These are phyloP conservation scores for Thielaviopsis euricoi DNA, from an alignment of 2,329 filamentous ascomycete species.

Conservation along the genomic window DNA sequence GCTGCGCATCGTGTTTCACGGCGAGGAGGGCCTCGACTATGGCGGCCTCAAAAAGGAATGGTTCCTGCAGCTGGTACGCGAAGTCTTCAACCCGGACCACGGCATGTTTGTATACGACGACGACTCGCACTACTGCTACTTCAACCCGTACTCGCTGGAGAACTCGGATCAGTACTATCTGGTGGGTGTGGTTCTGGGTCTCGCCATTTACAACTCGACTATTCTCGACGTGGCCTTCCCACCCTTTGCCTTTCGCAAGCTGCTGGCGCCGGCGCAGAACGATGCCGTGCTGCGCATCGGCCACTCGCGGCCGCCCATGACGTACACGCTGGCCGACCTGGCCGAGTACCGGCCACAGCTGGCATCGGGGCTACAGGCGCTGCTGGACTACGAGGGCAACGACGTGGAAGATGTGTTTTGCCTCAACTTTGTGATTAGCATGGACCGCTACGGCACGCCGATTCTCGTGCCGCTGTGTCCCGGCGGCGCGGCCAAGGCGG, in stretches of 20 bases:
- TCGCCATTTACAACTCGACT: slow-evolving; percentile 90
- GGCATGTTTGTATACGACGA: slow-evolving; percentile 89
- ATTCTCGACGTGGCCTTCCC: slow-evolving; percentile 80
- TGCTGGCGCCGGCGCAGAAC: slow-evolving; percentile 58
- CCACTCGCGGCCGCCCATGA: slow-evolving; percentile 45
- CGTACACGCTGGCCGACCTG: slow-evolving; percentile 64
- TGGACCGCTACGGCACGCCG: slow-evolving; percentile 58
- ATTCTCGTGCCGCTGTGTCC: slow-evolving; percentile 54
- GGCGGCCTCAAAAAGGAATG: slow-evolving; percentile 86
- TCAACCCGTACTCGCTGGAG: slow-evolving; percentile 80
- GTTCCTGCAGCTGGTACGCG: slow-evolving; percentile 75
- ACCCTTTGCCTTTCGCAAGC: slow-evolving; percentile 76
- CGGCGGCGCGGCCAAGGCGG: slow-evolving; percentile 54
- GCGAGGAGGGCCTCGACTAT: slow-evolving; percentile 82
- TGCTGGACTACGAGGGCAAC: slow-evolving; percentile 72
- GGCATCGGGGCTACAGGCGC: slow-evolving; percentile 55
- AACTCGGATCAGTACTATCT: slow-evolving; percentile 85
- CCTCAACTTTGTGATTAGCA: slow-evolving; percentile 63
- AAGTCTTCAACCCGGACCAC: slow-evolving; percentile 82
- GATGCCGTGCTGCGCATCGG: slow-evolving; percentile 15
- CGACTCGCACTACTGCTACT: slow-evolving; percentile 81
- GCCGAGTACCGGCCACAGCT: slow-evolving; percentile 65
- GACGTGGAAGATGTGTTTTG: slow-evolving; percentile 60
- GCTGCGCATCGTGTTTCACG: slow-evolving; percentile 66
- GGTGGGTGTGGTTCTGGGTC: slow-evolving; percentile 69